phyloP scores from a whole-genome alignment of 345 rosid species.

The Hirschfeldia incana region DNA sequence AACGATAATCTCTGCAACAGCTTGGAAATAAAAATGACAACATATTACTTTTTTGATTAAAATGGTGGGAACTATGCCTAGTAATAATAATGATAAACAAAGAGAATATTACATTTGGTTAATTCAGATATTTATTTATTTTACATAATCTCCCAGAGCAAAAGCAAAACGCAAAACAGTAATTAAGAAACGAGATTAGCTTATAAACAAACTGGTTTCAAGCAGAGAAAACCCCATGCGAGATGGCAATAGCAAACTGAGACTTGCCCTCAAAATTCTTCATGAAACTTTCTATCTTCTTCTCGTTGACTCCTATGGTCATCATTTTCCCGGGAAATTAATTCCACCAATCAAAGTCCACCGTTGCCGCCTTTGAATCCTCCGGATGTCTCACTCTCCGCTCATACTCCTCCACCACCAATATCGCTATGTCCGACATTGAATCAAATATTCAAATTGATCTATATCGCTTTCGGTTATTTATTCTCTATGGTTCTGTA shows the following conservation, averaged over 20 bases:
- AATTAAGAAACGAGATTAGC: background rate
- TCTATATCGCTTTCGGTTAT: slow-evolving; percentile 11
- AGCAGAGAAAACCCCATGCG: slow-evolving; percentile 30
- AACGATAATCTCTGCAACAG: slow-evolving; percentile 74
- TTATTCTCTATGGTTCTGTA: slow-evolving; percentile 5
- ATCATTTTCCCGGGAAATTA: slow-evolving; percentile 27
- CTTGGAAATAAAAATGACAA: slow-evolving; percentile 48
- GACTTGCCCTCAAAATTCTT: slow-evolving; percentile 33
- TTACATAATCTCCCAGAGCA: background rate
- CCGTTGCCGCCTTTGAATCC: slow-evolving; percentile 4
- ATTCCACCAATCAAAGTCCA: slow-evolving; percentile 14
- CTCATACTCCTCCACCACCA: slow-evolving; percentile 37
- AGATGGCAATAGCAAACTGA: slow-evolving; percentile 32
- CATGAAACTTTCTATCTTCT: slow-evolving; percentile 32
- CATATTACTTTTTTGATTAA: background rate
- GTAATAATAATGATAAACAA: background rate
- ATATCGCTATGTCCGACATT: slow-evolving; percentile 30
- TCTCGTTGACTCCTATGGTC: slow-evolving; percentile 15
- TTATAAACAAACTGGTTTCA: background rate
- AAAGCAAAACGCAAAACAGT: background rate
- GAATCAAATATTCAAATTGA: background rate
- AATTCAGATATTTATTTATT: background rate
- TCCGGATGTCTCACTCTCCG: slow-evolving; percentile 20
- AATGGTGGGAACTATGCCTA: slow-evolving; percentile 16
- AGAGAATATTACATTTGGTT: background rate